A percentile compares a stretch with the other conserved stretches of the same genome.
phyloP scores from a whole-genome alignment of 208 protist genomes.

The Leishmania aethiopica region DNA sequence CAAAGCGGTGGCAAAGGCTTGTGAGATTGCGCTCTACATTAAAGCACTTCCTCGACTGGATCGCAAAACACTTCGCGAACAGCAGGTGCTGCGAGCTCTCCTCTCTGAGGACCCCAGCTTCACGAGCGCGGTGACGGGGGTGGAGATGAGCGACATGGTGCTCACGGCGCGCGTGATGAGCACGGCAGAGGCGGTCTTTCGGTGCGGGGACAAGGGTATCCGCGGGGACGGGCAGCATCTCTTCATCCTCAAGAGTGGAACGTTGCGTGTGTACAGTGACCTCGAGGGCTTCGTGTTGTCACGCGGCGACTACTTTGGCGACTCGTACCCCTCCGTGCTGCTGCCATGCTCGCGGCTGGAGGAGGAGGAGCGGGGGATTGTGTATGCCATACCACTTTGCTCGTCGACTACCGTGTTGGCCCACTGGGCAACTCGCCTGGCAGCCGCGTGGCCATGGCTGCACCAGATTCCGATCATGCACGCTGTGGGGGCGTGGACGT shows the following conservation, averaged over 20 bases:
- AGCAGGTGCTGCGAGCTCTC: slow-evolving; percentile 62
- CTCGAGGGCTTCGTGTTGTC: slow-evolving; percentile 41
- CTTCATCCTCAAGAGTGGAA: slow-evolving; percentile 70
- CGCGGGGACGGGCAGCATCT: slow-evolving; percentile 67
- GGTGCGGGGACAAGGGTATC: slow-evolving; percentile 47
- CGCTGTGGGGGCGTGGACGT: slow-evolving; percentile 50
- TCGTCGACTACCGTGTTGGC: slow-evolving; percentile 31
- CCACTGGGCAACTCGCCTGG: slow-evolving; percentile 42
- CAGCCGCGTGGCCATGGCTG: slow-evolving; percentile 31
- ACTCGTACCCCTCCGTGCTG: slow-evolving; percentile 48
- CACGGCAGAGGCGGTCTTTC: slow-evolving; percentile 51
- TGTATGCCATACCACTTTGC: slow-evolving; percentile 62
- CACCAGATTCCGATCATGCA: slow-evolving; percentile 52
- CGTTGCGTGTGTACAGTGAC: slow-evolving; percentile 41
- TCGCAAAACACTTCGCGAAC: slow-evolving; percentile 73
- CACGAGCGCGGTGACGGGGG: slow-evolving; percentile 23
- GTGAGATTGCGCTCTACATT: slow-evolving; percentile 33
- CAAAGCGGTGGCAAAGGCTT: neutral
- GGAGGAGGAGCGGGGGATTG: slow-evolving; percentile 59
- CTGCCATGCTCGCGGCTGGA: slow-evolving; percentile 38
- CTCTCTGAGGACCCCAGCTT: slow-evolving; percentile 49
- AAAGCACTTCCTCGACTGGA: slow-evolving; percentile 42
- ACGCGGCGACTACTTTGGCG: slow-evolving; percentile 76
- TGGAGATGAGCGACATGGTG: slow-evolving; percentile 42
- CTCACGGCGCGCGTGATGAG: slow-evolving; percentile 62